Conservation (phyloP, 2,329 filamentous ascomycete species). For the Penicillium sp. region DNA sequence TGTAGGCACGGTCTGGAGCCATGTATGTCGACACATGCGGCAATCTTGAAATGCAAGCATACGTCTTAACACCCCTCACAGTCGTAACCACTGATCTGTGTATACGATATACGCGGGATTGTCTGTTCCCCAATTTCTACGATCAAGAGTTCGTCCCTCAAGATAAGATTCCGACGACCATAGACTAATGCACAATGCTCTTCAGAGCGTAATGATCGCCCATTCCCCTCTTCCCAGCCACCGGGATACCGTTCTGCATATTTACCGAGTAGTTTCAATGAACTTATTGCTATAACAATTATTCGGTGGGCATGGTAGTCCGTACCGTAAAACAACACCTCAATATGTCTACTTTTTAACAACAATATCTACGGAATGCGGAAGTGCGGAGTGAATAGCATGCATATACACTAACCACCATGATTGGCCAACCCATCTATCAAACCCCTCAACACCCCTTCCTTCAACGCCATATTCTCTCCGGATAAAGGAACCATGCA, state of each 20-base stretch:
- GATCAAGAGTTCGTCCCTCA: neutral
- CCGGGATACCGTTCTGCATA: neutral
- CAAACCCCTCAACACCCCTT: neutral
- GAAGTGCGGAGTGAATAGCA: neutral
- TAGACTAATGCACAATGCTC: neutral
- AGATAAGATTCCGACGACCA: neutral
- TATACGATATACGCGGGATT: too few species aligned
- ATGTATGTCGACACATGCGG: slow-evolving; percentile 7
- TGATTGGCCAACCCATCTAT: neutral
- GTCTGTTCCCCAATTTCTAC: neutral
- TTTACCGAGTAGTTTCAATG: neutral
- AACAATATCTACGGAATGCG: neutral
- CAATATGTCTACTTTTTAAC: neutral
- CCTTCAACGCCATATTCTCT: neutral
- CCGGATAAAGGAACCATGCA: neutral
- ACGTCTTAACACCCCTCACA: neutral
- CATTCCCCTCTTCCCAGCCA: neutral
- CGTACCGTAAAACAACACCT: too few species aligned
- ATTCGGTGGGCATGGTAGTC: neutral
- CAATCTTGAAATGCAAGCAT: neutral
- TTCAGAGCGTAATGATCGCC: neutral
- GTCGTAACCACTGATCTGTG: neutral
- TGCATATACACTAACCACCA: neutral
- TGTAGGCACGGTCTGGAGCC: neutral
- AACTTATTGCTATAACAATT: neutral